phyloP scores from a whole-genome alignment of 345 rosid genomes.

The Eucalyptus regnans region DNA sequence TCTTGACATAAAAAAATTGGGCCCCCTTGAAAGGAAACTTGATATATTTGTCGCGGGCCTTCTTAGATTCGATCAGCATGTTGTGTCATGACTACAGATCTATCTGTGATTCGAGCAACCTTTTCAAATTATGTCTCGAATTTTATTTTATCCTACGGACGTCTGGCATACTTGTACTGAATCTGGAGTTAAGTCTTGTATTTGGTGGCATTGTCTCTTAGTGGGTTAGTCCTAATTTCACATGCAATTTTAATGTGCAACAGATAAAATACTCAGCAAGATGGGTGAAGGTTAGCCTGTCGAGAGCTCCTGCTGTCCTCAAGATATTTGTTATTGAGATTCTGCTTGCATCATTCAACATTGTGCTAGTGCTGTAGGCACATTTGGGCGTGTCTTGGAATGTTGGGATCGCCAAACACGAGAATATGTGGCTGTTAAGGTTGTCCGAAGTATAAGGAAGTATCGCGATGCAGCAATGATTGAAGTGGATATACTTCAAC shows the following conservation, averaged over 20 bases:
- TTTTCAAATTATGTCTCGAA: background rate
- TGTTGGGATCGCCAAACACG: conserved; percentile 60
- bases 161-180: background rate
- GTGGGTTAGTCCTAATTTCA: background rate
- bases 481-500: conserved; percentile 50
- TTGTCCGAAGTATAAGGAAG: conserved; percentile 51
- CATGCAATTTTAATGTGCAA: background rate
- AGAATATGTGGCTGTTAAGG: conserved; percentile 58
- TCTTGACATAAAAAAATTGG: background rate
- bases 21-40: background rate
- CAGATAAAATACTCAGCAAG: conserved; percentile 60
- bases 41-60: background rate
- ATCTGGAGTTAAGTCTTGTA: background rate
- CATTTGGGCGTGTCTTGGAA: conserved; percentile 71
- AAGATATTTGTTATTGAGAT: background rate
- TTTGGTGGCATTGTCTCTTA: background rate
- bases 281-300: conserved; percentile 48
- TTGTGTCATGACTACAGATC: background rate
- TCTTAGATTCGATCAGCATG: background rate
- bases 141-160: background rate
- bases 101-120: background rate
- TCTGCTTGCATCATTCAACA: background rate
- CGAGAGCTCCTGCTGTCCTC: background rate
- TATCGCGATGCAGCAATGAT: conserved; percentile 60
- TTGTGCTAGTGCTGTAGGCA: conserved; percentile 26